A percentile compares a stretch with the other conserved stretches of the same genome.
These are phyloP conservation scores for Hypoxylon rickii DNA, from an alignment of 495 filamentous ascomycete species.

Conservation along the genomic window DNA sequence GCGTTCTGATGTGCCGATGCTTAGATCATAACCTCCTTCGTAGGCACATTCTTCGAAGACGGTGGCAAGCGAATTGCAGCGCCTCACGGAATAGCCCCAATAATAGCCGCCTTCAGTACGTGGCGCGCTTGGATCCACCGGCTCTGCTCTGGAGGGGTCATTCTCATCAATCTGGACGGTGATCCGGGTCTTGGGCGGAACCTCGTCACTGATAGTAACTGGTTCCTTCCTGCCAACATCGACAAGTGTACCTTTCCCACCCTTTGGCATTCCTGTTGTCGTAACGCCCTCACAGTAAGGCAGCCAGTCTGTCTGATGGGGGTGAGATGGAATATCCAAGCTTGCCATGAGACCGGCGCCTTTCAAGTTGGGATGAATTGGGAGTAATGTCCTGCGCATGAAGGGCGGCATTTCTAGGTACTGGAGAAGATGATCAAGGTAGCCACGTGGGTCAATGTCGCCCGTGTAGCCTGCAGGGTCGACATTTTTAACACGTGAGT, in stretches of 20 bases:
- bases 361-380: conserved; percentile 70
- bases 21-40: conserved; percentile 68
- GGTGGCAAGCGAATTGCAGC: conserved; percentile 59
- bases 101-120: conserved; percentile 73
- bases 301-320: conserved; percentile 67
- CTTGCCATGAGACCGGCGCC: conserved; percentile 68
- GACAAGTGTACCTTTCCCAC: conserved; percentile 56
- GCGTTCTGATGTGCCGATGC: conserved; percentile 76
- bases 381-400: conserved; percentile 69
- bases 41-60: conserved; percentile 69
- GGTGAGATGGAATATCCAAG: conserved; percentile 78
- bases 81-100: conserved; percentile 73
- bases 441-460: conserved; percentile 67
- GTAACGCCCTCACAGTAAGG: conserved; percentile 74
- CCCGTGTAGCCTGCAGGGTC: conserved; percentile 62
- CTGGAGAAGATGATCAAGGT: conserved; percentile 70
- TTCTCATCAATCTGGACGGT: conserved; percentile 64
- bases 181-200: conserved; percentile 65
- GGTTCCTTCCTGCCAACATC: conserved; percentile 61
- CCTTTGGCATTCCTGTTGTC: conserved; percentile 38
- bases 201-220: conserved; percentile 56
- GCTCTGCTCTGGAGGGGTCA: conserved; percentile 49
- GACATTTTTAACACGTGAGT: conserved; percentile 44
- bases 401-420: conserved; percentile 79
- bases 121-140: conserved; percentile 63